phyloP scores from a whole-genome alignment of 352 stramenopile genomes.

The Phytophthora pisi region DNA sequence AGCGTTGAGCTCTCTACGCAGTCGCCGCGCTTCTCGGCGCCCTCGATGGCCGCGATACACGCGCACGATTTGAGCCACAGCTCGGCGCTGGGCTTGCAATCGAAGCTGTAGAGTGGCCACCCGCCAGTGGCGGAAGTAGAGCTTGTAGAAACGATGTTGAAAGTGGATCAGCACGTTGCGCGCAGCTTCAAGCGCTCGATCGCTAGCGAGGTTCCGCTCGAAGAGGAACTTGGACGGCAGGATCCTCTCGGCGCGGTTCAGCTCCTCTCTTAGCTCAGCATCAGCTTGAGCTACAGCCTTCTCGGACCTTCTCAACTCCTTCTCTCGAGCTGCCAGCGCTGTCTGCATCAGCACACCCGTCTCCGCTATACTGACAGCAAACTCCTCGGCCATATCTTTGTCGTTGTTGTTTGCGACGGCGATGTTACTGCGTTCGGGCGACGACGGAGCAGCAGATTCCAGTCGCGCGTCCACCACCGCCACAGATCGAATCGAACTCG shows the following conservation, averaged over 20 bases:
- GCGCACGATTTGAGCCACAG: constrained; percentile 38
- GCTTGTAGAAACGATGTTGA: constrained; percentile 56
- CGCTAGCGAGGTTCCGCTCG: constrained; percentile 53
- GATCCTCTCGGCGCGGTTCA: constrained; percentile 41
- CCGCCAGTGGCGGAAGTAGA: constrained; percentile 53
- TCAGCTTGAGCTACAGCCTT: constrained; percentile 34
- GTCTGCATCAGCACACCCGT: constrained; percentile 30
- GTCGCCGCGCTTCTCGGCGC: constrained; percentile 26
- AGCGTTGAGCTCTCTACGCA: constrained; percentile 34
- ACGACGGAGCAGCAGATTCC: constrained; percentile 4
- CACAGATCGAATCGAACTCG: background rate
- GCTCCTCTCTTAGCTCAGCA: constrained; percentile 32
- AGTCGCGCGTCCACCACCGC: constrained; percentile 2
- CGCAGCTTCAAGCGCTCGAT: constrained; percentile 52
- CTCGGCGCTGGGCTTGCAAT: constrained; percentile 33
- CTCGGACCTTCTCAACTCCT: constrained; percentile 30
- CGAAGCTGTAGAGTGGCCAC: constrained; percentile 29
- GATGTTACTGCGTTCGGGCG: constrained; percentile 5
- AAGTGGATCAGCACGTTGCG: constrained; percentile 49
- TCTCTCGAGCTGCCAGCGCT: constrained; percentile 21
- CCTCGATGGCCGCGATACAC: constrained; percentile 52
- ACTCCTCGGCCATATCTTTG: constrained; percentile 9
- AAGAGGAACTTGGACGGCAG: constrained; percentile 65
- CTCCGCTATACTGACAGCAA: background rate
- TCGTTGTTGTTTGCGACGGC: background rate